Evolutionary conservation across 352 stramenopile species (phyloP).

Genomic region (Phytopythium montanum): DNA sequence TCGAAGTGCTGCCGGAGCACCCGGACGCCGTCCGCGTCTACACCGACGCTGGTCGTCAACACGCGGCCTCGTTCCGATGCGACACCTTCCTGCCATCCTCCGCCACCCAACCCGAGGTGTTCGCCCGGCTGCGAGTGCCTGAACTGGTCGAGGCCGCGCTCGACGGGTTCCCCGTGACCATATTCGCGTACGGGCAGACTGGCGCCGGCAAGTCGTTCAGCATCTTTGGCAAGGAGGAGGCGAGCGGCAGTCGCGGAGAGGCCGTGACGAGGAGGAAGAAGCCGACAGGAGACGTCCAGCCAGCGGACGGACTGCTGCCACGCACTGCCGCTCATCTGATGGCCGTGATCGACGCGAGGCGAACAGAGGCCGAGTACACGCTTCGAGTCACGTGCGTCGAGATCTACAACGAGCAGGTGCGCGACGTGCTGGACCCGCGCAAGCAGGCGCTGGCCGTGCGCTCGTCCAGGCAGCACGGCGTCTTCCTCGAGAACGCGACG

Average conservation of each 20-base stretch:
- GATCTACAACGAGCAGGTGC: slow-evolving; percentile 76
- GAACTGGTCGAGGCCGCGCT: slow-evolving; percentile 50
- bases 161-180: slow-evolving; percentile 63
- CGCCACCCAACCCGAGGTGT: slow-evolving; percentile 48
- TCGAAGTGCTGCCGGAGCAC: slow-evolving; percentile 34
- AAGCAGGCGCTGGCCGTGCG: slow-evolving; percentile 57
- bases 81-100: slow-evolving; percentile 43
- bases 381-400: slow-evolving; percentile 70
- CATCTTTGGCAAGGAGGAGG: slow-evolving; percentile 67
- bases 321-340: slow-evolving; percentile 49
- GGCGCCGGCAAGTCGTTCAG: slow-evolving; percentile 72
- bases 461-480: slow-evolving; percentile 55
- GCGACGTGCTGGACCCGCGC: slow-evolving; percentile 57
- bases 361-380: slow-evolving; percentile 41
- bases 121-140: slow-evolving; percentile 35
- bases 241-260: not conserved
- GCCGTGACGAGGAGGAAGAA: not conserved
- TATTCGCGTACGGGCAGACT: slow-evolving; percentile 76
- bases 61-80: slow-evolving; percentile 58
- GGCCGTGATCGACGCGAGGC: slow-evolving; percentile 34
- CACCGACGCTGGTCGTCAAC: slow-evolving; percentile 22
- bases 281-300: slow-evolving; percentile 10
- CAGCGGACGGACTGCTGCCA: slow-evolving; percentile 50
- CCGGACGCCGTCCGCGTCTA: slow-evolving; percentile 40
- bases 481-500: slow-evolving; percentile 72